Conservation (phyloP, 2,329 filamentous ascomycete genomes). For the Didymella sp. region DNA sequence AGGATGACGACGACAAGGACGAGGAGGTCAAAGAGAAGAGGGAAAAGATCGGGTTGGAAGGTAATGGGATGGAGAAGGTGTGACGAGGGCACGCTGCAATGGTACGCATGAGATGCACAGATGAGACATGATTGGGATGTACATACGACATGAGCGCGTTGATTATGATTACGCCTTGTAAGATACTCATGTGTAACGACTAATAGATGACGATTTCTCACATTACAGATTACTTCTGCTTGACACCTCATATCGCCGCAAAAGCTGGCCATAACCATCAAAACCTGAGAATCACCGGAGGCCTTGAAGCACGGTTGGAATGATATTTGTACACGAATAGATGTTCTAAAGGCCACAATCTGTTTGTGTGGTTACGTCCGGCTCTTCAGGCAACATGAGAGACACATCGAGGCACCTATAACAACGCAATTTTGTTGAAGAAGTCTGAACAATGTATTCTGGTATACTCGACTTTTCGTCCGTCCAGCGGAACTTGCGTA, state of each 20-base stretch:
- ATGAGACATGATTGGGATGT: neutral
- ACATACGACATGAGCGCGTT: neutral
- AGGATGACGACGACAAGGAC: conserved; percentile 43
- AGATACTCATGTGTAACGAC: neutral
- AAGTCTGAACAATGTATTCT: conserved; percentile 1
- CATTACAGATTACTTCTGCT: neutral
- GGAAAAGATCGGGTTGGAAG: conserved; percentile 20
- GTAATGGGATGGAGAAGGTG: conserved; percentile 13
- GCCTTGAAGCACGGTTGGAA: too few relatives aligned
- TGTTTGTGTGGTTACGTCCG: too few relatives aligned
- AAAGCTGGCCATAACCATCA: too few relatives aligned
- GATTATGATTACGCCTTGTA: neutral
- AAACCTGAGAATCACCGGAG: too few relatives aligned
- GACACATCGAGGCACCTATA: neutral
- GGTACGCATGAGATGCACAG: neutral
- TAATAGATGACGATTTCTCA: conserved; percentile 9
- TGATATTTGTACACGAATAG: too few relatives aligned
- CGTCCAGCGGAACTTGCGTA: conserved; percentile 6
- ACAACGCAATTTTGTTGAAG: neutral
- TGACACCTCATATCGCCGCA: too few relatives aligned
- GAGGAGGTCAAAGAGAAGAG: conserved; percentile 27
- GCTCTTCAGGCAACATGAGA: too few relatives aligned
- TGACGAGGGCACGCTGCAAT: conserved; percentile 4
- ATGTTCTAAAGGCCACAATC: too few relatives aligned
- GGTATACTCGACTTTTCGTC: conserved; percentile 1